Base-by-base conservation (phyloP, 2,329 filamentous ascomycete species). In the Atkinsonella hypoxylon region DNA sequence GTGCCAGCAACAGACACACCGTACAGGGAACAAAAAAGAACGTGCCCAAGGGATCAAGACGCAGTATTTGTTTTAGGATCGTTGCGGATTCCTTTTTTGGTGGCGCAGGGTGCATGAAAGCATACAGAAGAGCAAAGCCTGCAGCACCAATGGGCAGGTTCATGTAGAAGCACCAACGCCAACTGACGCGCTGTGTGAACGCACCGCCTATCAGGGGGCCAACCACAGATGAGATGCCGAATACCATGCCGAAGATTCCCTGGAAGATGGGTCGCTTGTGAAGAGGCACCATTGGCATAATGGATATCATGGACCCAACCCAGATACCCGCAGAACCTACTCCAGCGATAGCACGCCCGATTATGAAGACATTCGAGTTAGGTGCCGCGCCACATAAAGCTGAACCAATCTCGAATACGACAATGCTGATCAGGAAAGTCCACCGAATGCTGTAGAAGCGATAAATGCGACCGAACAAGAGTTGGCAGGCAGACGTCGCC, bases 91-190 rank as follows among this genome's bases (percentile, higher is more conserved):
- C 58, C 3, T 59, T 53, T 20, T 57, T 51, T 31, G 62, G 61
- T 43, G 59, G 57, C 2, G 75, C 70, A 12, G 70, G 60, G 13
- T 72, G 66, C 55, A 77, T 71, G 57, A 75, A 71, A 49, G 78
- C 64, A 39, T 71, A 62, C 49, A 81, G 68, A 49, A 73, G 71
- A 11, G 72, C 10, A n/a, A 73, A 65, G 4, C 73, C 71, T n/a
- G 74, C 63, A 26, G 67, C 74, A 18, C 77, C 77, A 48, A 80
- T 69, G 8, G 77, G 77, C 15, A 80, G 69, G 54, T 80, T 80
- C 58, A 80, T 74, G 58, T 75, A 80, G 57, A 80, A 80, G 58
- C 77, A 79, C 77, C 77, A 76, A 46, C 69, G 68, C 77, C 77
- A 80, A 11, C 68, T 70, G 12, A 68, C 65, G 6, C 61, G 61